Percentiles rank a stretch among this genome's conserved stretches.
phyloP scores from a whole-genome alignment of 2,329 filamentous ascomycete species.

The Penicillium sp. region DNA sequence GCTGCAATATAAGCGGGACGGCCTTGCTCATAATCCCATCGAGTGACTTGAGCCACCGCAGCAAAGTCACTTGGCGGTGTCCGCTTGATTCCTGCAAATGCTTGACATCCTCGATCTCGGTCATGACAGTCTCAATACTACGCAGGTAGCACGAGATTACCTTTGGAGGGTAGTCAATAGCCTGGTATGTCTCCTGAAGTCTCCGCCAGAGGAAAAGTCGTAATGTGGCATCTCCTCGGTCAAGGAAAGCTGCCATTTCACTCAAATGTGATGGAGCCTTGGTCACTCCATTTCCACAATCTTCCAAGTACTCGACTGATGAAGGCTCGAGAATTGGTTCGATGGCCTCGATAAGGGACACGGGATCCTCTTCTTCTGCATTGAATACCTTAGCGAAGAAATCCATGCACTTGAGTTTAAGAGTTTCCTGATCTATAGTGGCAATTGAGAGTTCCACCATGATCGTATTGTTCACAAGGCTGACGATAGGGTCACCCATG shows the following conservation, averaged over 20 bases:
- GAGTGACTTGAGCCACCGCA: slow-evolving; percentile 75
- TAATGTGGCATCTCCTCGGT: slow-evolving; percentile 76
- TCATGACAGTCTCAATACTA: slow-evolving; percentile 79
- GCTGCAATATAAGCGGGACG: slow-evolving; percentile 67
- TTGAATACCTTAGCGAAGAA: slow-evolving; percentile 92
- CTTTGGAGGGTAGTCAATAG: slow-evolving; percentile 82
- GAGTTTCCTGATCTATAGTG: slow-evolving; percentile 88
- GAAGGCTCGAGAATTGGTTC: slow-evolving; percentile 84
- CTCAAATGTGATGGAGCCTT: slow-evolving; percentile 56
- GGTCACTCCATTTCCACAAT: slow-evolving; percentile 33
- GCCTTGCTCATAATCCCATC: slow-evolving; percentile 74
- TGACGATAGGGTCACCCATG: slow-evolving; percentile 49
- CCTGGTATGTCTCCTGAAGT: slow-evolving; percentile 83
- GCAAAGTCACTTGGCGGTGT: slow-evolving; percentile 67
- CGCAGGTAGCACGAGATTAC: slow-evolving; percentile 83
- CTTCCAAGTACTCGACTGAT: slow-evolving; percentile 31
- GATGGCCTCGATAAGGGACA: slow-evolving; percentile 83
- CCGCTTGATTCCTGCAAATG: slow-evolving; percentile 58
- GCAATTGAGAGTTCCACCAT: slow-evolving; percentile 83
- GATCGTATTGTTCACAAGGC: slow-evolving; percentile 79
- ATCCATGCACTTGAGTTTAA: slow-evolving; percentile 90
- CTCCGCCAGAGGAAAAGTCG: slow-evolving; percentile 87
- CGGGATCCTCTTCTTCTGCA: slow-evolving; percentile 75
- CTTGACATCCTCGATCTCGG: slow-evolving; percentile 63
- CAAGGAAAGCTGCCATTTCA: slow-evolving; percentile 83